Conservation (phyloP, 116 monocot genomes). For the Trichopus zeylanicus region DNA sequence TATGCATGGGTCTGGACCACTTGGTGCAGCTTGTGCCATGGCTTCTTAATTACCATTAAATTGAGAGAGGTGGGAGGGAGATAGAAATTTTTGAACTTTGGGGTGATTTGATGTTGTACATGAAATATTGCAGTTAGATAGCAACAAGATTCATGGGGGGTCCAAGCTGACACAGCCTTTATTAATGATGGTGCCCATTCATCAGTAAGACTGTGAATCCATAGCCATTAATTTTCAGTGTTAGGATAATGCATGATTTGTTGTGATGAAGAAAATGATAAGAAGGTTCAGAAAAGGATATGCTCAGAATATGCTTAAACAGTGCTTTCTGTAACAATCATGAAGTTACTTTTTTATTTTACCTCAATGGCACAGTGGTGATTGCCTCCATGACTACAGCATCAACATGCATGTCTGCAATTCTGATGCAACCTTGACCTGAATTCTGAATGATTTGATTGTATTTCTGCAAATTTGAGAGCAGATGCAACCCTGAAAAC, state of each 20-base stretch:
- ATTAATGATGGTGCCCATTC: neutral
- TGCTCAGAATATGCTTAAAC: neutral
- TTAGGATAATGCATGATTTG: neutral
- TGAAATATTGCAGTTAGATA: neutral
- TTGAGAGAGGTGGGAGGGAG: too few species aligned
- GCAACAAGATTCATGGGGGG: neutral
- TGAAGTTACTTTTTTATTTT: too few species aligned
- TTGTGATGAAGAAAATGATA: neutral
- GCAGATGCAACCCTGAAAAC: neutral
- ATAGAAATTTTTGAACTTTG: too few species aligned
- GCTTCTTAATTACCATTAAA: too few species aligned
- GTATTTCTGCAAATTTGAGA: neutral
- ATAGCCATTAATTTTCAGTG: neutral
- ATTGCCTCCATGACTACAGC: neutral
- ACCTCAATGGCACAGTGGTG: neutral
- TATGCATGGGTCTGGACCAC: too few species aligned
- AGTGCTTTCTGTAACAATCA: too few species aligned
- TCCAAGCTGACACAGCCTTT: neutral
- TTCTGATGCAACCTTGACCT: neutral
- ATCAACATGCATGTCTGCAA: neutral
- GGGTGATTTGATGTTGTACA: neutral
- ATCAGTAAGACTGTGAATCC: neutral
- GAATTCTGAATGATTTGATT: neutral
- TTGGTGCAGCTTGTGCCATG: too few species aligned
- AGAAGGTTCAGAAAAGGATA: neutral